Evolutionary conservation across 2,329 filamentous ascomycete species (phyloP), one percentile per base, ranked within the genome.

Genomic region (Shiraia sp.): DNA sequence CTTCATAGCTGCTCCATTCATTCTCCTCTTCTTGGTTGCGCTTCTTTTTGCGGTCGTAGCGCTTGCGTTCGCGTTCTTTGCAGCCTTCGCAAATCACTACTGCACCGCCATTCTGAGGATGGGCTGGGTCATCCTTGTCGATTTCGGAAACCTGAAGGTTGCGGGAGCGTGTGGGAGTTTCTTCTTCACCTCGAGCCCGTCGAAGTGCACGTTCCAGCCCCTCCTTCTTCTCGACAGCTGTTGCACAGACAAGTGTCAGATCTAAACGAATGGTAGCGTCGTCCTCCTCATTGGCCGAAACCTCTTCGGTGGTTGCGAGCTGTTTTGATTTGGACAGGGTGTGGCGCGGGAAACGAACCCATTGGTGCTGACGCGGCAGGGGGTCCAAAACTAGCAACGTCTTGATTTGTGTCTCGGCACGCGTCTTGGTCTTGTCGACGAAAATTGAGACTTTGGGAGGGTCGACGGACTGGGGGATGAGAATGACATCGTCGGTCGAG

Each of bases 301-400:
- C 81, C 26, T 82, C 78, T 3, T 85, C 80, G 2, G 86, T 82
- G 59, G 90, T 95, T 2, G 88, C 83, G 31, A 95, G 78, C 16
- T 96, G 79, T 70, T 97, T 97, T 6, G 91, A 88, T 67, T 97
- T 97, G 14, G 91, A 93, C 40, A 99, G 93, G 1, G 90, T 95
- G 64, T 96, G 86, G 3, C 86, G 83, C 4, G 92, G 93, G 12
- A 99, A 79, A 61, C 95, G 90, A 36, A 97, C 74, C 64, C 86
- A 89, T 51, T 86, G 88, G 42, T 91, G 82, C 9, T 87, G 86
- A 1, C 78, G 73, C 1, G 91, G 90, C 32, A 95, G 75, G 14
- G 87, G 83, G 42, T 83, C 85, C 27, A 97, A 71, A 0, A 85
- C 87, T 69, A 97, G 79, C 59, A 86, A 86, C 55, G 96, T 89